These are phyloP conservation scores for Thelephora terrestris DNA, from an alignment of 1,284 basidiomycete species.

Conservation along the genomic window DNA sequence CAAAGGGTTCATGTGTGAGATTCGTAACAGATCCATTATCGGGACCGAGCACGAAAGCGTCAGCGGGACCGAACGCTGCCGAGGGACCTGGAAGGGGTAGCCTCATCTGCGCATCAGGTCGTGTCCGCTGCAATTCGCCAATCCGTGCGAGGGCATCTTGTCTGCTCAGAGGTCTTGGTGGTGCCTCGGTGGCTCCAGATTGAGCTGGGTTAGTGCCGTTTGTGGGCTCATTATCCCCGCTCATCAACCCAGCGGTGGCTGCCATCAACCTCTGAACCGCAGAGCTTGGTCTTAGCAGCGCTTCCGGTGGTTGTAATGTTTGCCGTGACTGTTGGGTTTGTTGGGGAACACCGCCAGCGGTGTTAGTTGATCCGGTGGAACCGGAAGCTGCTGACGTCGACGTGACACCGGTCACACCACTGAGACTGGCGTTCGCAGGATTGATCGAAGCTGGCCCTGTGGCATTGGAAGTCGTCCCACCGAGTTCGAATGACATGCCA, in stretches of 20 bases:
- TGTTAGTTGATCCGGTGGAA: not conserved
- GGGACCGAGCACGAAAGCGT: conserved; percentile 29
- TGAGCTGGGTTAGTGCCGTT: too few relatives aligned
- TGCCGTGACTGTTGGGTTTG: conserved; percentile 6
- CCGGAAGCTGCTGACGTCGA: not conserved
- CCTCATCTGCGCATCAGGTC: conserved; percentile 22
- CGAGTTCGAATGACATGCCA: conserved; percentile 28
- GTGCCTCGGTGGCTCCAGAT: conserved; percentile 11
- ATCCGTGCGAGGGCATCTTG: conserved; percentile 42
- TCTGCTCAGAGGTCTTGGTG: conserved; percentile 24
- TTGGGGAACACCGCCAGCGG: not conserved
- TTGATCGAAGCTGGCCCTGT: not conserved
- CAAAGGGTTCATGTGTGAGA: conserved; percentile 15
- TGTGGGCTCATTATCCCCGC: conserved; percentile 5
- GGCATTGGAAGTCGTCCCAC: not conserved
- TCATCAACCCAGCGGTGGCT: conserved; percentile 23
- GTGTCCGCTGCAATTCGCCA: conserved; percentile 36
- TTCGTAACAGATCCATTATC: conserved; percentile 6
- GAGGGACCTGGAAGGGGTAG: conserved; percentile 4
- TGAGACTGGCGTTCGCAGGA: not conserved
- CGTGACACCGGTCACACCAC: not conserved
- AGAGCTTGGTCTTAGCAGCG: conserved; percentile 15
- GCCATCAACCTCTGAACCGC: conserved; percentile 24
- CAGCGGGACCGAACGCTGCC: conserved; percentile 13
- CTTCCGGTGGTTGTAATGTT: conserved; percentile 4